These are phyloP conservation scores for Teratosphaeria viscida DNA, from an alignment of 2,329 filamentous ascomycete genomes.

Conservation along the genomic window DNA sequence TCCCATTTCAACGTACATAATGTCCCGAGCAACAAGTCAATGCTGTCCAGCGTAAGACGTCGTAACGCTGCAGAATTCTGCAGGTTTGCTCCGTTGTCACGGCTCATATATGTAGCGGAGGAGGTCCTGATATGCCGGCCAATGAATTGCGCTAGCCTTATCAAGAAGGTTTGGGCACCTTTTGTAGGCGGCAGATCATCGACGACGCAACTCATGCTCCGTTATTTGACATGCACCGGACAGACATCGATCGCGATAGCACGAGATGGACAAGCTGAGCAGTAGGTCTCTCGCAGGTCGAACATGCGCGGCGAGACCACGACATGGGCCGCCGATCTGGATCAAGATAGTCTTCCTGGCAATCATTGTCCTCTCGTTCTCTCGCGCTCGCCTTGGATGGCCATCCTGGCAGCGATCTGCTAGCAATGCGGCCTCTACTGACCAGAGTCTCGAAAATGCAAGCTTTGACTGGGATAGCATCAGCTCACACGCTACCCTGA, in stretches of 20 bases:
- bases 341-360: not conserved
- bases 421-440: not conserved
- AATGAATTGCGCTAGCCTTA: not conserved
- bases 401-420: not conserved
- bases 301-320: not conserved
- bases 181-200: not conserved
- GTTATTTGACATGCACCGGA: not conserved
- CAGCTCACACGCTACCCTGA: conserved; percentile 3
- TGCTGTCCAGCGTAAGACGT: not conserved
- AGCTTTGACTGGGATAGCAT: conserved; percentile 9
- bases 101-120: not conserved
- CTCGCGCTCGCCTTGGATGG: not conserved
- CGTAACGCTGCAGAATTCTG: not conserved
- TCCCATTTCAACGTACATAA: not conserved
- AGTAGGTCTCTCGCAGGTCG: not conserved
- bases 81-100: not conserved
- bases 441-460: not conserved
- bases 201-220: not conserved
- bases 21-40: not conserved
- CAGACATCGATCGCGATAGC: not conserved
- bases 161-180: not conserved
- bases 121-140: not conserved
- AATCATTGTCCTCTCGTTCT: not conserved
- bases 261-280: not conserved
- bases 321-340: not conserved